Conservation (phyloP, 129 eudicot genomes). For the Pulicaria dysenterica region DNA sequence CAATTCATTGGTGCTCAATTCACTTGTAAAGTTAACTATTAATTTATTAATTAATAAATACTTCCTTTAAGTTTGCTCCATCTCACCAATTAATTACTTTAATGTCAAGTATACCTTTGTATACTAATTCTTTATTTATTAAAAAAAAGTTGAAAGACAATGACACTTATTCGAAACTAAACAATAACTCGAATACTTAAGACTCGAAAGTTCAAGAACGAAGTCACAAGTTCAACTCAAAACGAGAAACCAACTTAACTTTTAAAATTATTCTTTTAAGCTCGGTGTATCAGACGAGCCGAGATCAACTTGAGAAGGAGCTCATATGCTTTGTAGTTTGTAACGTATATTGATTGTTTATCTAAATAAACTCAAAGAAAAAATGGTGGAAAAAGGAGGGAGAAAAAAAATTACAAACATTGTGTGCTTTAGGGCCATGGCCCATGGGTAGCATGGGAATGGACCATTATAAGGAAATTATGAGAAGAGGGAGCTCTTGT, state of each 20-base stretch:
- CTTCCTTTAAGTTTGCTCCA: constrained; percentile 36
- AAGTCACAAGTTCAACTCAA: neutral
- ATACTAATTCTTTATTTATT: neutral
- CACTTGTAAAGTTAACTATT: constrained; percentile 22
- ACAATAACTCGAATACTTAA: no score
- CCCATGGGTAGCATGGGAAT: constrained; percentile 44
- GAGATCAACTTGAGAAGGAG: constrained; percentile 6
- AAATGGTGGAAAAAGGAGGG: neutral
- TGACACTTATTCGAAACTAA: neutral
- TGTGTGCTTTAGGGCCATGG: constrained; percentile 47
- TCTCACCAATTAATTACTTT: constrained; percentile 34
- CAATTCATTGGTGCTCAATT: constrained; percentile 20
- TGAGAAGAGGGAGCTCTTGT: constrained; percentile 22
- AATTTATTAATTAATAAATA: constrained; percentile 17
- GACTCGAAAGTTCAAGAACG: neutral
- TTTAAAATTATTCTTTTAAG: neutral
- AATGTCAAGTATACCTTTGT: constrained; percentile 32
- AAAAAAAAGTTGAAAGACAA: neutral
- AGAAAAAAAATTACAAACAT: constrained; percentile 16
- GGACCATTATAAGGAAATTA: constrained; percentile 37
- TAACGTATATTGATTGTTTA: constrained; percentile 27
- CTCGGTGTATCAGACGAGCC: neutral
- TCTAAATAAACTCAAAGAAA: constrained; percentile 10
- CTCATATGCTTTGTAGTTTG: constrained; percentile 22
- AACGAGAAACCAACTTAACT: constrained; percentile 4